A percentile compares a stretch with the other conserved stretches of the same genome.
phyloP scores from a whole-genome alignment of 2,329 filamentous ascomycete genomes.

The Annulohypoxylon truncatum region DNA sequence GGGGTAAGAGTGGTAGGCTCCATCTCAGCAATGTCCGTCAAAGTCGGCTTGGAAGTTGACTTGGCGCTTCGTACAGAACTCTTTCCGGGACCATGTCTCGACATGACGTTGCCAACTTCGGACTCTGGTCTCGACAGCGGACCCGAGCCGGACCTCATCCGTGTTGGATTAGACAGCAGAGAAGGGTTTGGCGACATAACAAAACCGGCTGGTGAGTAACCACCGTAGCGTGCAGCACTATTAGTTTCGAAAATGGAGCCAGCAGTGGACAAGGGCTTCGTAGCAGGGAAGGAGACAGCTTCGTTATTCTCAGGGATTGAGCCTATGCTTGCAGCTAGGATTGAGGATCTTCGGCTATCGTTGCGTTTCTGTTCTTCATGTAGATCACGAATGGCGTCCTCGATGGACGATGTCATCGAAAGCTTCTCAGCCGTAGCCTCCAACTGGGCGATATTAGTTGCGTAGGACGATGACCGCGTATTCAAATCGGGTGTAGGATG shows the following conservation, averaged over 20 bases:
- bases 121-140: slow-evolving; percentile 57
- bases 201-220: slow-evolving; percentile 76
- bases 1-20: slow-evolving; percentile 64
- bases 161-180: slow-evolving; percentile 61
- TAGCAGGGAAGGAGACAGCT: slow-evolving; percentile 51
- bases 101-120: slow-evolving; percentile 55
- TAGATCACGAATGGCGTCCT: slow-evolving; percentile 79
- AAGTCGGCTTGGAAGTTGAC: slow-evolving; percentile 60
- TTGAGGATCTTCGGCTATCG: slow-evolving; percentile 74
- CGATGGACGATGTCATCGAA: slow-evolving; percentile 79
- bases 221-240: slow-evolving; percentile 72
- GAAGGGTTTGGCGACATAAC: slow-evolving; percentile 75
- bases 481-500: slow-evolving; percentile 73
- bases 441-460: slow-evolving; percentile 76
- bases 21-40: slow-evolving; percentile 68
- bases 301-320: slow-evolving; percentile 50
- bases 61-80: slow-evolving; percentile 63
- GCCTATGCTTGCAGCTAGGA: slow-evolving; percentile 63
- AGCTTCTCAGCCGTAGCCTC: slow-evolving; percentile 81
- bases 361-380: slow-evolving; percentile 77
- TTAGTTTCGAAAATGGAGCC: slow-evolving; percentile 78
- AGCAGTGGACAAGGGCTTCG: slow-evolving; percentile 61
- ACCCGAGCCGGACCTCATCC: slow-evolving; percentile 67
- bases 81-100: slow-evolving; percentile 67
- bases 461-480: slow-evolving; percentile 69